phyloP scores from a whole-genome alignment of 176 grass and related monocot species.

The Tillandsia fasciculata region DNA sequence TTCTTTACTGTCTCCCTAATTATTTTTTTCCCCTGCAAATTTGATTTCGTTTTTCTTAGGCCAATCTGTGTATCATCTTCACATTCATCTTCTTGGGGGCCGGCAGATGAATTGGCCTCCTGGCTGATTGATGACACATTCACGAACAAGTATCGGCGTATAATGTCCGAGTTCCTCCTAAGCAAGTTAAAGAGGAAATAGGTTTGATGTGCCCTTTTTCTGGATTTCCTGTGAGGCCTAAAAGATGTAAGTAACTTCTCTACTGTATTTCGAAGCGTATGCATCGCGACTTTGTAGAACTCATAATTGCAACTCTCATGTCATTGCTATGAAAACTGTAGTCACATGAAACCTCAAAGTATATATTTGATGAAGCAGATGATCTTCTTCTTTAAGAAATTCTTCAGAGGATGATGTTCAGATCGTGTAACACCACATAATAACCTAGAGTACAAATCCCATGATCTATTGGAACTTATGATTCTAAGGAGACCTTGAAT shows the following conservation, averaged over 20 bases:
- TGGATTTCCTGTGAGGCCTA: neutral
- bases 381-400: no score
- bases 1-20: neutral
- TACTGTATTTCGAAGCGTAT: no score
- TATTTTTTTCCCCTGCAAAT: neutral
- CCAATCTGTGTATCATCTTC: constrained; percentile 74
- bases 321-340: no score
- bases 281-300: no score
- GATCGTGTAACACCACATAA: no score
- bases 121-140: constrained; percentile 36
- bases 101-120: constrained; percentile 78
- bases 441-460: no score
- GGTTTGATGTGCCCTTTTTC: neutral
- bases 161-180: neutral
- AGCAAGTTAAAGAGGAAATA: neutral
- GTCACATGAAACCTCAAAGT: no score
- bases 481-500: no score
- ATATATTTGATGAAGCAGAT: no score
- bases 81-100: constrained; percentile 62
- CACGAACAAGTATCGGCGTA: neutral
- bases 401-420: no score
- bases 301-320: no score
- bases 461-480: no score
- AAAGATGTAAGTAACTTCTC: neutral
- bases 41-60: constrained; percentile 25